Evolutionary conservation across 371 early-diverging fungal species (phyloP).

Genomic region (Rhizopus delemar): DNA sequence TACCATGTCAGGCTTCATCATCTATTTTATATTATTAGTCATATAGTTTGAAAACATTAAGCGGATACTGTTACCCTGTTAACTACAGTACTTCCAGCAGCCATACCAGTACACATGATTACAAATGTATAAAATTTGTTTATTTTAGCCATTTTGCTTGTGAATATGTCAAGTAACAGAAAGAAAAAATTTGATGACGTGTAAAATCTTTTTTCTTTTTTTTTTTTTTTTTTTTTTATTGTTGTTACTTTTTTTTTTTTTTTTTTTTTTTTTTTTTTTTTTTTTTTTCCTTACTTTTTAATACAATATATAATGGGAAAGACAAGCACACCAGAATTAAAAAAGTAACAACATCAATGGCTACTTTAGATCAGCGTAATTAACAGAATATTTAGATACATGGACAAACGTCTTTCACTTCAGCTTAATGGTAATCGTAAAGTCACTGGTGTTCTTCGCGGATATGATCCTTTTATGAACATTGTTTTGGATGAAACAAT

Average conservation of each 20-base stretch:
- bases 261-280: background rate
- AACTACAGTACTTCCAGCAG: slow-evolving; percentile 45
- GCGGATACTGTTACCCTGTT: slow-evolving; percentile 34
- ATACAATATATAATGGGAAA: slow-evolving; percentile 54
- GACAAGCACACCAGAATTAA: slow-evolving; percentile 81
- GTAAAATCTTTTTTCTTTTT: slow-evolving; percentile 2
- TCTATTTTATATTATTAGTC: slow-evolving; percentile 5
- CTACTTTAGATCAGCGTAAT: background rate
- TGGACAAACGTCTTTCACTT: slow-evolving; percentile 93
- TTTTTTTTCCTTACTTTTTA: slow-evolving; percentile 5
- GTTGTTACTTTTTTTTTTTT: slow-evolving; percentile 5
- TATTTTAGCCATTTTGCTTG: slow-evolving; percentile 36
- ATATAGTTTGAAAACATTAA: too few relatives aligned
- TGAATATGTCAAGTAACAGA: slow-evolving; percentile 4
- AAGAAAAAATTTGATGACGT: slow-evolving; percentile 5
- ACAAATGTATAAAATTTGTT: slow-evolving; percentile 47
- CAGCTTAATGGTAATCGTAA: slow-evolving; percentile 91
- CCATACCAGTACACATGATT: slow-evolving; percentile 48
- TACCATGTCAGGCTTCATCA: slow-evolving; percentile 47
- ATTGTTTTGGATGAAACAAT: slow-evolving; percentile 94
- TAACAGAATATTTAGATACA: slow-evolving; percentile 64
- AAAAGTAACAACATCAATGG: slow-evolving; percentile 57
- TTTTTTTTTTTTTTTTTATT: background rate
- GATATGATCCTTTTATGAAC: slow-evolving; percentile 98
- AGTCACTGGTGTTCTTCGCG: slow-evolving; percentile 93